Base-by-base conservation (phyloP, 441 rosid genomes). In the Hura crepitans region DNA sequence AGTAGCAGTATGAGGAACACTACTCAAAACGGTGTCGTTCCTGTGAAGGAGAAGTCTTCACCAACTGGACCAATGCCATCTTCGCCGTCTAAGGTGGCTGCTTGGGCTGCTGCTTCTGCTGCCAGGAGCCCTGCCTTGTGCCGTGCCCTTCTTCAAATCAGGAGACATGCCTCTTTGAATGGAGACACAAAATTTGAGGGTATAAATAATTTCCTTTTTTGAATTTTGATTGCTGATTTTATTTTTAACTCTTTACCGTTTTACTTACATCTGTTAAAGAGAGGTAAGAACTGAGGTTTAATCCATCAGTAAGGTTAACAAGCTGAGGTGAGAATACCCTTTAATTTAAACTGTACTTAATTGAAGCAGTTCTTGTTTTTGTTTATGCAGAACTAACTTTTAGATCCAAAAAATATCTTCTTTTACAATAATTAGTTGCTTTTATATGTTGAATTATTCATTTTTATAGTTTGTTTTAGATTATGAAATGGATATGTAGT, bases 71-170 rank as follows among this genome's bases (percentile, higher is more conserved):
- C 54, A 43, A 66, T n/a, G 20, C 68, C 63, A 1, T 11, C 68
- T 15, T 57, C 75, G 12, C 77, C 81, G 3, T 14, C 79, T 11
- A 57, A 81, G 47, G 31, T 71, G 22, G 61, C 71, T 5, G 59
- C 65, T 43, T 82, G 82, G 82, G 69, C 79, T 11, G 65, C 68
- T 0, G 71, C 78, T 62, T 66, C 84, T 28, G 79, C 66, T 7
- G 59, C 68, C 9, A 79, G 37, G 2, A 65, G 50, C 53, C 76
- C 73, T 13, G 75, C 74, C 31, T 59, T 74, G 0, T 49, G 37
- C 50, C 71, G 69, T 11, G 78, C 81, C 57, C 54, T 77, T 54
- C 15, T 25, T 28, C 62, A 70, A 64, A 71, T 82, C 62, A 71
- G 69, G 39, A 35, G 53, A 35, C 47, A 49, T 4, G 15, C 10